phyloP scores from a whole-genome alignment of 176 grass and related monocot species.

The Olyra latifolia region DNA sequence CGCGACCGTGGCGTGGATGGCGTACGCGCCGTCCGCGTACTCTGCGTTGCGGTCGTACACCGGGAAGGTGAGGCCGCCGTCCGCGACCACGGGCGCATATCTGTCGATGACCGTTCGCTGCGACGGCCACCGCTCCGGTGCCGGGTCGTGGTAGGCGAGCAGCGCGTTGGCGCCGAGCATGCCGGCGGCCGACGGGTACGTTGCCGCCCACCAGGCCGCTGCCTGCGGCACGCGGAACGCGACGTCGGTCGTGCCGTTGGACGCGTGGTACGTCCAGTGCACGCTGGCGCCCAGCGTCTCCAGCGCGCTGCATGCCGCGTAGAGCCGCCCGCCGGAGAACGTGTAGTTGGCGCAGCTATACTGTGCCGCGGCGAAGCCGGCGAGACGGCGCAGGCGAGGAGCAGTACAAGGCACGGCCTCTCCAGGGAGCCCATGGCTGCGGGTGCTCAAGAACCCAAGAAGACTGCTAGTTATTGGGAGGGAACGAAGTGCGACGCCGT shows the following conservation, averaged over 20 bases:
- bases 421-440: background rate
- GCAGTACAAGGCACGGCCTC: background rate
- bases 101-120: background rate
- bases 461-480: background rate
- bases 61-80: background rate
- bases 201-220: constrained; percentile 14
- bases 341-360: background rate
- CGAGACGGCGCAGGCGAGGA: background rate
- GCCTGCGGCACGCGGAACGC: constrained; percentile 44
- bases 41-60: constrained; percentile 17
- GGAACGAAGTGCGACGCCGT: background rate
- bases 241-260: constrained; percentile 48
- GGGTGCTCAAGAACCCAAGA: background rate
- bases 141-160: constrained; percentile 14
- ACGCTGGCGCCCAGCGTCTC: constrained; percentile 34
- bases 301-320: constrained; percentile 40
- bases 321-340: constrained; percentile 24
- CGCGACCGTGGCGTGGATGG: constrained; percentile 41
- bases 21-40: constrained; percentile 35
- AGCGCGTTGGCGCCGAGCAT: constrained; percentile 45
- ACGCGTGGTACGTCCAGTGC: constrained; percentile 55
- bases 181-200: constrained; percentile 39
- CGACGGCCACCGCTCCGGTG: background rate
- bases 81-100: constrained; percentile 9
- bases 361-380: background rate